Percentiles rank a stretch among this genome's conserved stretches.
Evolutionary conservation across 2,329 filamentous ascomycete genomes (phyloP).

Genomic region (Hymenoscyphus albidus): DNA sequence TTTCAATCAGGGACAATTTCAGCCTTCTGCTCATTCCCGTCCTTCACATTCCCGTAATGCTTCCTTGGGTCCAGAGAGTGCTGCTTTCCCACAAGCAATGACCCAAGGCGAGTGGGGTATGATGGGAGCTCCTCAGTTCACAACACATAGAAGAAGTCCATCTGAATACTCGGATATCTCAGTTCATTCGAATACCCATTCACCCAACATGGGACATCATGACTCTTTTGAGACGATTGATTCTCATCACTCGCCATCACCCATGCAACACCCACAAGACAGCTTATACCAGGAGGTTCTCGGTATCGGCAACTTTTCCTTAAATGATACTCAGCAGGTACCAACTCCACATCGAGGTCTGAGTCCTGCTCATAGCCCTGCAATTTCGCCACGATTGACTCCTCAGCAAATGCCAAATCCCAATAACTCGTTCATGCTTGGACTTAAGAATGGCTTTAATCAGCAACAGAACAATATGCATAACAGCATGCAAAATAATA

Average conservation of each 20-base stretch:
- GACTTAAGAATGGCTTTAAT: conserved; percentile 45
- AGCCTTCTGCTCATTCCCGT: conserved; percentile 31
- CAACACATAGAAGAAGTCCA: conserved; percentile 75
- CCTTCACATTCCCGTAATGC: conserved; percentile 34
- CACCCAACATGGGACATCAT: conserved; percentile 73
- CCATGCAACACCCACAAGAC: conserved; percentile 73
- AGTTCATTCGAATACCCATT: conserved; percentile 78
- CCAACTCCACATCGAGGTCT: conserved; percentile 67
- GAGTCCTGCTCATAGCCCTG: conserved; percentile 73
- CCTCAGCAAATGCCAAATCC: conserved; percentile 54
- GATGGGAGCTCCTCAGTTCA: conserved; percentile 57
- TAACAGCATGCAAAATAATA: conserved; percentile 33
- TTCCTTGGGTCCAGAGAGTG: conserved; percentile 35
- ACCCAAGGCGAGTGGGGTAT: conserved; percentile 55
- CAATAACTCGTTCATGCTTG: conserved; percentile 43
- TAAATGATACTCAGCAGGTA: conserved; percentile 60
- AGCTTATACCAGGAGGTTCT: conserved; percentile 73
- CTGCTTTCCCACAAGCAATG: conserved; percentile 48
- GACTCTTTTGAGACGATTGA: conserved; percentile 75
- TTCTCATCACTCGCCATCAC: conserved; percentile 77
- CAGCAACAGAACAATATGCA: conserved; percentile 41
- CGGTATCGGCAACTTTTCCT: conserved; percentile 73
- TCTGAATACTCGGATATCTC: conserved; percentile 94
- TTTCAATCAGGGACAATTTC: conserved; percentile 33
- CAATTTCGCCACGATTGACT: conserved; percentile 59